Base-by-base conservation (phyloP, 139 green algal genomes). In the Gonium pectorale region DNA sequence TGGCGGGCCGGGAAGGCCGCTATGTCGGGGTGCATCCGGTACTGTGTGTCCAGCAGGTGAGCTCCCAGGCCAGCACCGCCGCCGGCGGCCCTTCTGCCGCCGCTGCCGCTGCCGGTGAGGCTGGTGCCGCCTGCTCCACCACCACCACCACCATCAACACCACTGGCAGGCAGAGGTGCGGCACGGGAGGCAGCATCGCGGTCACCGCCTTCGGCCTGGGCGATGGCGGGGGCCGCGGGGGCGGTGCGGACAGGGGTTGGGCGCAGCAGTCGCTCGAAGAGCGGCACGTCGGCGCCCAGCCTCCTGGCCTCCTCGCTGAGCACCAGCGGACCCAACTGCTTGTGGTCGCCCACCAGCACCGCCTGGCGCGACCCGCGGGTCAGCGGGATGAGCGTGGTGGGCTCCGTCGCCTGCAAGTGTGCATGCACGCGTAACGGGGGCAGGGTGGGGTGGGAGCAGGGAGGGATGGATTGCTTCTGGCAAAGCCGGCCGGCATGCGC, bases 261-360 rank as follows among this genome's bases (percentile, higher is more conserved):
- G 27, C 26, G 41, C 66, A 51, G 64, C 69, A 90, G 73, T 67
- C 77, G 38, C 67, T 87, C 68, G 68, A 87, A 87, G 40, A 90
- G 40, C 49, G 67, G 52, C 52, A 67, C 21, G 27, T 38, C 33
- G 4, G 8, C n/a, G 11, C 33, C 38, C n/a, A 8, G 43, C 29
- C 31, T 35, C 26, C 75, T 75, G 5, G 93, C 90, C 2, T 91
- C 92, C 66, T 90, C 71, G 54, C 90, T 93, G 40, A 92, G 90
- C 60, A 97, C 94, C 51, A 97, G 91, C 9, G 97, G 95, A 5
- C 94, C 94, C 69, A 96, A 89, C 89, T 97, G 96, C 86, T 90
- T 94, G 88, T 98, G 96, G 90, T 99, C 96, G 21, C 96, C 96
- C 9, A 99, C 95, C 70, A 99, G 89, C 11, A 98, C 90, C 19